phyloP scores from a whole-genome alignment of 2,329 filamentous ascomycete genomes.

The Fusarium sp. region DNA sequence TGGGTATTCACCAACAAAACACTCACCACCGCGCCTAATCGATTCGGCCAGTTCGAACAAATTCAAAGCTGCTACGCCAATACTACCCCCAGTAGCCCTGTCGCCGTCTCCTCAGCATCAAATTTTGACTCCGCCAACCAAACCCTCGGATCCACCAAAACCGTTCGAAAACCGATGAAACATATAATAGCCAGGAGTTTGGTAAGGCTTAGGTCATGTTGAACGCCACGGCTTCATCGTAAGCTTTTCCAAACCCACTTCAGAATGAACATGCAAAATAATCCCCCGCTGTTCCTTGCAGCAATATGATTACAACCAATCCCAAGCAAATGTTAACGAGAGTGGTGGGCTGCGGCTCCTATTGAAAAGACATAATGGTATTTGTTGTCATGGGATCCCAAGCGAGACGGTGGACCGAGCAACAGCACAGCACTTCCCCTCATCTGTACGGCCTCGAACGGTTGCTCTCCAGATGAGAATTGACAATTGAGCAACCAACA shows the following conservation, averaged over 20 bases:
- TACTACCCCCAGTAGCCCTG: conserved; percentile 67
- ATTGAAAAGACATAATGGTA: conserved; percentile 1
- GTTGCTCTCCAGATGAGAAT: conserved; percentile 7
- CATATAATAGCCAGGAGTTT: conserved; percentile 4
- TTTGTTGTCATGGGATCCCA: conserved; percentile 14
- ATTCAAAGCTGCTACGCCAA: conserved; percentile 51
- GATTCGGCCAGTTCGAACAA: conserved; percentile 42
- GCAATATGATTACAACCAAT: conserved; percentile 11
- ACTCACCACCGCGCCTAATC: conserved; percentile 56
- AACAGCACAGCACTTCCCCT: conserved; percentile 20
- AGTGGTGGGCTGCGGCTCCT: neutral
- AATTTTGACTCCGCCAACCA: conserved; percentile 69
- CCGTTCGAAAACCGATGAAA: conserved; percentile 34
- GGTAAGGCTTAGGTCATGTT: conserved; percentile 12
- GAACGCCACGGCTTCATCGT: conserved; percentile 14
- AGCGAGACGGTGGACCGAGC: conserved; percentile 8
- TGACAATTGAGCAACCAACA: conserved; percentile 30
- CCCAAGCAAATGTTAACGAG: conserved; percentile 6
- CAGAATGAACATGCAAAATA: conserved; percentile 3
- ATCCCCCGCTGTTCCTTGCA: neutral
- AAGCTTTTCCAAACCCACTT: conserved; percentile 3
- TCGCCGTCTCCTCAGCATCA: conserved; percentile 66
- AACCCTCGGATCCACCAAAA: conserved; percentile 46
- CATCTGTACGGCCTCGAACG: conserved; percentile 16
- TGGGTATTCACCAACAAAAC: conserved; percentile 62